Conservation (phyloP, 768 basidiomycete genomes). For the Butyriboletus loyo region DNA sequence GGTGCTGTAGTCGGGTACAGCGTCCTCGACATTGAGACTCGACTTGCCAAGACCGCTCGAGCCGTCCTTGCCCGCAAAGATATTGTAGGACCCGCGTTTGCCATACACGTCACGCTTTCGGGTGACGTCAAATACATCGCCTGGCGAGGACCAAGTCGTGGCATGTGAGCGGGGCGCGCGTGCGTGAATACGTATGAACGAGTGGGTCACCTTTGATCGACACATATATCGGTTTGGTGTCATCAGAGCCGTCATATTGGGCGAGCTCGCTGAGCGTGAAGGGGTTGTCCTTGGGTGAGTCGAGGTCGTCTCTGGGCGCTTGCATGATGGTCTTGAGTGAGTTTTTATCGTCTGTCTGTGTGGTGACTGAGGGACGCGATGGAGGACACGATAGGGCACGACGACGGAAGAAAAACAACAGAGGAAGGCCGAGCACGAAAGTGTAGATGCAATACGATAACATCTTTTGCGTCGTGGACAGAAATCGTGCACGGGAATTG, state of each 20-base stretch:
- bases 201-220: constrained; percentile 77
- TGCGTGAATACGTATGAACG: constrained; percentile 32
- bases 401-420: constrained; percentile 25
- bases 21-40: constrained; percentile 81
- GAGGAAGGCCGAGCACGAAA: constrained; percentile 31
- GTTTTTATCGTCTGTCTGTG: constrained; percentile 24
- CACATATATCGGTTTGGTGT: constrained; percentile 75
- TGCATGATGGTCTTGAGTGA: constrained; percentile 69
- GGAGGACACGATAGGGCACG: constrained; percentile 3
- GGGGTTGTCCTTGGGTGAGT: constrained; percentile 74
- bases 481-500: constrained; percentile 10
- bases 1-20: constrained; percentile 78
- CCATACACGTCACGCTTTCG: constrained; percentile 89
- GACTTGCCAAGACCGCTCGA: constrained; percentile 88
- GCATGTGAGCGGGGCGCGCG: background rate
- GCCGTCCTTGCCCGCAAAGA: constrained; percentile 95
- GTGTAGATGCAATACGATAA: constrained; percentile 27
- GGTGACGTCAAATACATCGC: constrained; percentile 88
- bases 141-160: background rate
- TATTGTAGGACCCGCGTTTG: constrained; percentile 66
- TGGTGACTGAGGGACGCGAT: constrained; percentile 6
- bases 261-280: constrained; percentile 69
- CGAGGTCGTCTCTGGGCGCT: constrained; percentile 54
- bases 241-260: constrained; percentile 65
- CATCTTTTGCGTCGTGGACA: constrained; percentile 5